phyloP scores from a whole-genome alignment of 345 rosid species.

The Psidium friedrichsthalianum region DNA sequence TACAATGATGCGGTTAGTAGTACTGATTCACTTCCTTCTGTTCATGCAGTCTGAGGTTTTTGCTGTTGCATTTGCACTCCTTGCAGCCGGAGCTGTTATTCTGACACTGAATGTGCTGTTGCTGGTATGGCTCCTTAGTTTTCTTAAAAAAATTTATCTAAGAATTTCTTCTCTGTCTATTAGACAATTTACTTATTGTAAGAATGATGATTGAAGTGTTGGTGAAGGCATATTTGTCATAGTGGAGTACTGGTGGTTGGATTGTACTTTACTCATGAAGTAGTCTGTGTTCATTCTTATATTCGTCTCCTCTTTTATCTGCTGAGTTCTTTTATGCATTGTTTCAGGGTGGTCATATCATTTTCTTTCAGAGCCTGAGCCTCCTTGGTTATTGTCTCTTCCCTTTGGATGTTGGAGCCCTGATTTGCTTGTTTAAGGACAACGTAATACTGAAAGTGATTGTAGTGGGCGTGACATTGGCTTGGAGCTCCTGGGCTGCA shows the following conservation, averaged over 20 bases:
- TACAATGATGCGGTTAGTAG: neutral
- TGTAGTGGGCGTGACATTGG: constrained; percentile 60
- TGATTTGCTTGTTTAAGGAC: constrained; percentile 74
- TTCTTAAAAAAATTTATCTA: neutral
- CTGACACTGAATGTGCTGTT: constrained; percentile 87
- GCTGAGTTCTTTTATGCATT: neutral
- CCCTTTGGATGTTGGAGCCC: constrained; percentile 76
- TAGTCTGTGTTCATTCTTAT: neutral
- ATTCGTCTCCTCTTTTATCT: neutral
- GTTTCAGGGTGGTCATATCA: constrained; percentile 81
- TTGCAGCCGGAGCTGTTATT: constrained; percentile 91
- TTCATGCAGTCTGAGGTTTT: constrained; percentile 76
- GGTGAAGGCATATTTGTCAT: neutral
- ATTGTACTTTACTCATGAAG: neutral
- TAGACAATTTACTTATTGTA: too few species aligned
- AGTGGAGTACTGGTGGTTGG: neutral
- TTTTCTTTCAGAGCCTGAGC: constrained; percentile 80
- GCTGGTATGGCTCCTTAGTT: constrained; percentile 37
- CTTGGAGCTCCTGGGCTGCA: constrained; percentile 97
- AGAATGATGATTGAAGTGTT: neutral
- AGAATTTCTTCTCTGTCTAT: neutral
- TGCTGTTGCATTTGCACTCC: constrained; percentile 95
- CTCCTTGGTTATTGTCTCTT: constrained; percentile 82
- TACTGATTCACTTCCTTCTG: neutral
- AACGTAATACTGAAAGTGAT: constrained; percentile 55